These are phyloP conservation scores for Xylariales sp. DNA, from an alignment of 2,329 filamentous ascomycete genomes.

Conservation along the genomic window DNA sequence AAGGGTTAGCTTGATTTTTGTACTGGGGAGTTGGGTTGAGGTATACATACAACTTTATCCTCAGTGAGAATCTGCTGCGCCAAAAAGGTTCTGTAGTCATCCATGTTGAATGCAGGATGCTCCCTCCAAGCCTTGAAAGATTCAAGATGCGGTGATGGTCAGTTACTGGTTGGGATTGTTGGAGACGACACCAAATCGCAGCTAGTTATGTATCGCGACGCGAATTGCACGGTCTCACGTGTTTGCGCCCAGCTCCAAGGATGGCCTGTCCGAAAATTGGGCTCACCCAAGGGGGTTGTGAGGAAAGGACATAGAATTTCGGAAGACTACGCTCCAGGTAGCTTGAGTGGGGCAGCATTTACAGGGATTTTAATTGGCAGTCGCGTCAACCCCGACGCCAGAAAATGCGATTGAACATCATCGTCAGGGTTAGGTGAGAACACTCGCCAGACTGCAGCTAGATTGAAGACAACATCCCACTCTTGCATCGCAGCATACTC, in stretches of 20 bases:
- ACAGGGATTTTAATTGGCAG: slow-evolving; percentile 8
- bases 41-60: slow-evolving; percentile 58
- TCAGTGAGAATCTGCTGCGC: slow-evolving; percentile 74
- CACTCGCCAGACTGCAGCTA: too few relatives aligned
- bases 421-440: too few relatives aligned
- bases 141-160: too few relatives aligned
- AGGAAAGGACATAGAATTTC: background rate
- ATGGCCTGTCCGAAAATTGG: slow-evolving; percentile 1
- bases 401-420: too few relatives aligned
- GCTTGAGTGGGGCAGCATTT: background rate
- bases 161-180: background rate
- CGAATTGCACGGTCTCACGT: slow-evolving; percentile 26
- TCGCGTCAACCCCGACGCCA: slow-evolving; percentile 7
- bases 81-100: slow-evolving; percentile 67
- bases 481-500: too few relatives aligned
- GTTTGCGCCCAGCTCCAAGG: slow-evolving; percentile 7
- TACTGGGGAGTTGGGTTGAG: too few relatives aligned
- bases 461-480: too few relatives aligned
- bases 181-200: background rate
- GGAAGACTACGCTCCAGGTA: background rate
- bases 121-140: too few relatives aligned
- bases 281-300: too few relatives aligned
- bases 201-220: background rate
- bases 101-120: slow-evolving; percentile 36
- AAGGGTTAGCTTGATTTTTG: too few relatives aligned